These are phyloP conservation scores for Paraphaeosphaeria sporulosa DNA, from an alignment of 2,329 filamentous ascomycete species.

Conservation along the genomic window DNA sequence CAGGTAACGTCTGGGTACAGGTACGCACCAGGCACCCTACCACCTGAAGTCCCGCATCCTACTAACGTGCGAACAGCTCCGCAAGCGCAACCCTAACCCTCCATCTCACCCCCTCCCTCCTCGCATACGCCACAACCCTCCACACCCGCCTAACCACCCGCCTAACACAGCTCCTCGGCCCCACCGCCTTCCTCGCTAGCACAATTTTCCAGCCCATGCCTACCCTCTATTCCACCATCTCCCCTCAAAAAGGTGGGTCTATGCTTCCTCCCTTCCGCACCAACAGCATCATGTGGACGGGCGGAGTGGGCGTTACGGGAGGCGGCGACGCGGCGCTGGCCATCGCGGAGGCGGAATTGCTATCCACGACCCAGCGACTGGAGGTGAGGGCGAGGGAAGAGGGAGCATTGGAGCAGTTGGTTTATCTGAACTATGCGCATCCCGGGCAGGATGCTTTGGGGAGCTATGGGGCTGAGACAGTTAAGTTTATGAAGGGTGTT, in stretches of 20 bases:
- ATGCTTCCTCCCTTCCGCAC: conserved; percentile 17
- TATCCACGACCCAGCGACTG: not conserved
- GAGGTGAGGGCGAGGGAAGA: conserved; percentile 6
- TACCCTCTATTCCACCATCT: conserved; percentile 10
- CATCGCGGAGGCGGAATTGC: conserved; percentile 10
- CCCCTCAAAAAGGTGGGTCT: conserved; percentile 20
- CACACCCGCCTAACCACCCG: conserved; percentile 1
- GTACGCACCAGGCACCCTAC: not conserved
- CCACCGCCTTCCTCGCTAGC: conserved; percentile 14
- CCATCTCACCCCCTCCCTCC: conserved; percentile 8
- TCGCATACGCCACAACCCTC: conserved; percentile 6
- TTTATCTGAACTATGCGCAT: conserved; percentile 29
- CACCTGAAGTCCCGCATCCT: too few relatives aligned
- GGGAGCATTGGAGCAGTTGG: not conserved
- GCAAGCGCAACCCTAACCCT: conserved; percentile 14
- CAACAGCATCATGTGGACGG: conserved; percentile 21
- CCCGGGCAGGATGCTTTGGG: conserved; percentile 21
- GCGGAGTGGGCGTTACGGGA: conserved; percentile 8
- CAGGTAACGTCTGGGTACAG: conserved; percentile 3
- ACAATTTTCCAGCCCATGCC: conserved; percentile 25
- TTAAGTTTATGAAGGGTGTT: conserved; percentile 17
- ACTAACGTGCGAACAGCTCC: too few relatives aligned
- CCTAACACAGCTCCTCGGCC: conserved; percentile 7
- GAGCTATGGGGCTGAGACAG: conserved; percentile 25
- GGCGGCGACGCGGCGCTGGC: conserved; percentile 11